A percentile compares a stretch with the other conserved stretches of the same genome.
phyloP scores from a whole-genome alignment of 78 protist species.

The Cavenderia fasciculata region DNA sequence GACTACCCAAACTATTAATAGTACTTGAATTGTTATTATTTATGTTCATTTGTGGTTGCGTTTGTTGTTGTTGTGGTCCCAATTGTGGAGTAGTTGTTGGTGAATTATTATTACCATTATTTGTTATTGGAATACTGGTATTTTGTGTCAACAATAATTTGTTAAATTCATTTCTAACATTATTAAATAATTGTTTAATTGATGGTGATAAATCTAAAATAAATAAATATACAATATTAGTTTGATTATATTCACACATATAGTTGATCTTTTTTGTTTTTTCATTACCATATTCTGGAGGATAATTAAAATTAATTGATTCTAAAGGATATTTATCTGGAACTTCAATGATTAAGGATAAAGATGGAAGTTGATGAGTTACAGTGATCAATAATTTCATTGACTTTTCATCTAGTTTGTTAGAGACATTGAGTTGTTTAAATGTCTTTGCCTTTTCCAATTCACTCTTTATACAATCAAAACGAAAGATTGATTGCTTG shows the following conservation, averaged over 20 bases:
- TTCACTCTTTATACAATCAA: conserved; percentile 34
- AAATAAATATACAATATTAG: neutral
- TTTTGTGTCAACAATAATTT: too few species aligned
- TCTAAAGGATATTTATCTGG: conserved; percentile 53
- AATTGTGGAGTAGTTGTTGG: too few species aligned
- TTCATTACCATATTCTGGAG: conserved; percentile 36
- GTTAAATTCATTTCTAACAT: too few species aligned
- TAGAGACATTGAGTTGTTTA: neutral
- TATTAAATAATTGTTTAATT: too few species aligned
- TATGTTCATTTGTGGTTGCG: too few species aligned
- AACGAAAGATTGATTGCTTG: conserved; percentile 31
- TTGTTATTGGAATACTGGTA: too few species aligned
- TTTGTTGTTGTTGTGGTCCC: too few species aligned
- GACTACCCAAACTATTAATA: too few species aligned
- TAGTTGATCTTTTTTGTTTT: neutral
- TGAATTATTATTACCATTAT: too few species aligned
- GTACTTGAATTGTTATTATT: too few species aligned
- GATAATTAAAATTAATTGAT: conserved; percentile 7
- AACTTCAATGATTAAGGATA: conserved; percentile 4
- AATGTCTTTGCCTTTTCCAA: neutral
- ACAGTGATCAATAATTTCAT: neutral
- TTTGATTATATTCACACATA: neutral
- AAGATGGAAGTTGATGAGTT: neutral
- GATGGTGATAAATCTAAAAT: neutral
- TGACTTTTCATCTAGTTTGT: neutral